A percentile compares a stretch with the other conserved stretches of the same genome.
phyloP scores from a whole-genome alignment of 805 yeast genomes.

The Pichia insulana region DNA sequence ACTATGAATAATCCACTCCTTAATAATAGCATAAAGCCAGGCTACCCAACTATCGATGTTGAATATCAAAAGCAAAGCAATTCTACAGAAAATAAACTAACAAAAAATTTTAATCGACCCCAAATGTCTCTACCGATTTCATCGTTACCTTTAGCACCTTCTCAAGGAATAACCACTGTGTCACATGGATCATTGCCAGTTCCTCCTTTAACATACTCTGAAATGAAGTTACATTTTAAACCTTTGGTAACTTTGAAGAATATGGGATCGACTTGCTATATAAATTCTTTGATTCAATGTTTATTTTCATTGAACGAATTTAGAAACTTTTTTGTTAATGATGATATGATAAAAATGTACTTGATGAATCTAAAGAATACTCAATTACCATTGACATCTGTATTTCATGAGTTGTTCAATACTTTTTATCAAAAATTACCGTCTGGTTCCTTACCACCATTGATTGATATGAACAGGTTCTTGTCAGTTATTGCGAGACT shows the following conservation, averaged over 20 bases:
- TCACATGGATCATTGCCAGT: not conserved
- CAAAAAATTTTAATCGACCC: not conserved
- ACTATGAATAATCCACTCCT: not conserved
- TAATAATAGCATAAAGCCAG: too few relatives aligned
- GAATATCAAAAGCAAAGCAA: not conserved
- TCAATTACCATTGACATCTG: conserved; percentile 30
- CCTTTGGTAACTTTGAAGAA: conserved; percentile 41
- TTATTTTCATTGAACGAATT: conserved; percentile 47
- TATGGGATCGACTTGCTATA: conserved; percentile 68
- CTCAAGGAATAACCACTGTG: not conserved
- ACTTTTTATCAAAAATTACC: conserved; percentile 34
- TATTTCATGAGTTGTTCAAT: conserved; percentile 45
- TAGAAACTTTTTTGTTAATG: conserved; percentile 39
- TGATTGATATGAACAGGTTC: conserved; percentile 59
- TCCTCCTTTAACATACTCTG: not conserved
- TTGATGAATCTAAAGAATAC: conserved; percentile 3
- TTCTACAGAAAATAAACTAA: not conserved
- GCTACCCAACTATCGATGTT: too few relatives aligned
- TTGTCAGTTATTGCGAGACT: conserved; percentile 35
- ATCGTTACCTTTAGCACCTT: not conserved
- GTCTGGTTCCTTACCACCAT: conserved; percentile 43
- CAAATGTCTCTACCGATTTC: not conserved
- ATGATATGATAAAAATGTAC: conserved; percentile 19
- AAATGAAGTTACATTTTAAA: conserved; percentile 6
- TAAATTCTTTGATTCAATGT: conserved; percentile 66